A percentile compares a stretch with the other conserved stretches of the same genome.
These are phyloP conservation scores for Aspergillus ibericus DNA, from an alignment of 2,329 filamentous ascomycete species.

Conservation along the genomic window DNA sequence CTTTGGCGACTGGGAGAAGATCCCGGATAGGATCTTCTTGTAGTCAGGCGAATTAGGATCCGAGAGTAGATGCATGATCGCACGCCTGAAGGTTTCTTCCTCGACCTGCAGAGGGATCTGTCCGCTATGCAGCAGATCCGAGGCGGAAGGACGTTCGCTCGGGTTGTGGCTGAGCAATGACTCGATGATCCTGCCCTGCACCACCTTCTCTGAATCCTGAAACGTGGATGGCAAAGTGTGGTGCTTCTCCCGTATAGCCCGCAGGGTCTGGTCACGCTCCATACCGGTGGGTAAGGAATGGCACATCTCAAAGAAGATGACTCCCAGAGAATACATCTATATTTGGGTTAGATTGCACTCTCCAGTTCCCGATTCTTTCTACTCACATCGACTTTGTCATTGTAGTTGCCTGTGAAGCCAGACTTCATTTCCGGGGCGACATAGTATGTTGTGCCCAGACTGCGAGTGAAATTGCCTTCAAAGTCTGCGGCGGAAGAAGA, in stretches of 20 bases:
- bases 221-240: constrained; percentile 74
- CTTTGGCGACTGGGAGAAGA: constrained; percentile 75
- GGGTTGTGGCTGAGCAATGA: constrained; percentile 81
- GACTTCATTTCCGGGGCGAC: constrained; percentile 89
- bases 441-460: constrained; percentile 79
- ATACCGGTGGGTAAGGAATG: constrained; percentile 61
- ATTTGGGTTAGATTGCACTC: neutral
- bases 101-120: constrained; percentile 90
- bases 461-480: constrained; percentile 49
- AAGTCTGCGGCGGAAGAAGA: constrained; percentile 39
- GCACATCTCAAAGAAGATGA: constrained; percentile 99
- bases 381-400: constrained; percentile 84
- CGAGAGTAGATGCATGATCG: constrained; percentile 71
- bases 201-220: constrained; percentile 62
- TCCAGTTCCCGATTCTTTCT: neutral
- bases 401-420: constrained; percentile 73
- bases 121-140: constrained; percentile 78
- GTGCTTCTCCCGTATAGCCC: constrained; percentile 65
- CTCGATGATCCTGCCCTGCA: constrained; percentile 74
- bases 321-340: constrained; percentile 89
- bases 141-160: constrained; percentile 76
- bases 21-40: constrained; percentile 79
- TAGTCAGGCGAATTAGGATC: constrained; percentile 86
- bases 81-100: constrained; percentile 83
- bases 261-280: constrained; percentile 66